Evolutionary conservation across 106 monocot genomes (phyloP).

Genomic region (Apostasia shenzhenica): DNA sequence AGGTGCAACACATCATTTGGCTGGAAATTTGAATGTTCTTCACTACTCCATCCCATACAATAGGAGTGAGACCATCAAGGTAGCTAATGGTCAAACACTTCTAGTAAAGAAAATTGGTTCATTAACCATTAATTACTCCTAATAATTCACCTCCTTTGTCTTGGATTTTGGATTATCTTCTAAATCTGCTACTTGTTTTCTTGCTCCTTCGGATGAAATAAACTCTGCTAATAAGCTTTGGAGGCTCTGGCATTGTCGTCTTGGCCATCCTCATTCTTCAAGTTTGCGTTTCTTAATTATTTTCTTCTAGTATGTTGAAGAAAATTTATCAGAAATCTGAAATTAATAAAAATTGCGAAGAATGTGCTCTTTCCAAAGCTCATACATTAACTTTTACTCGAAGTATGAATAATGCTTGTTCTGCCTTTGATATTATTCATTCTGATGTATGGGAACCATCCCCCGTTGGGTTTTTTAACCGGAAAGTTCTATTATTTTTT

Average conservation of each 20-base stretch:
- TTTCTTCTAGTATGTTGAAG: not conserved
- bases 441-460: not conserved
- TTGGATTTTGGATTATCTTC: not conserved
- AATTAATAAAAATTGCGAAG: not conserved
- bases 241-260: conserved; percentile 1
- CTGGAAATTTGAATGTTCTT: not conserved
- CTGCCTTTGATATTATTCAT: not conserved
- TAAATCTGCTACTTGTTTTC: not conserved
- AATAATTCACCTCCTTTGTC: not conserved
- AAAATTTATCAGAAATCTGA: not conserved
- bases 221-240: not conserved
- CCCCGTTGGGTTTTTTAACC: not conserved
- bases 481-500: not conserved
- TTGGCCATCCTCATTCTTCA: conserved; percentile 2
- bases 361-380: not conserved
- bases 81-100: conserved; percentile 11
- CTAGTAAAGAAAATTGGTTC: conserved; percentile 1
- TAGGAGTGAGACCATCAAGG: not conserved
- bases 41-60: not conserved
- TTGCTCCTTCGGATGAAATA: not conserved
- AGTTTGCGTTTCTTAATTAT: not conserved
- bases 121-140: not conserved
- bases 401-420: not conserved
- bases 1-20: conserved; percentile 6
- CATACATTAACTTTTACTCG: not conserved